Evolutionary conservation across 257 asterid genomes (phyloP).

Genomic region (Scutellaria baicalensis): DNA sequence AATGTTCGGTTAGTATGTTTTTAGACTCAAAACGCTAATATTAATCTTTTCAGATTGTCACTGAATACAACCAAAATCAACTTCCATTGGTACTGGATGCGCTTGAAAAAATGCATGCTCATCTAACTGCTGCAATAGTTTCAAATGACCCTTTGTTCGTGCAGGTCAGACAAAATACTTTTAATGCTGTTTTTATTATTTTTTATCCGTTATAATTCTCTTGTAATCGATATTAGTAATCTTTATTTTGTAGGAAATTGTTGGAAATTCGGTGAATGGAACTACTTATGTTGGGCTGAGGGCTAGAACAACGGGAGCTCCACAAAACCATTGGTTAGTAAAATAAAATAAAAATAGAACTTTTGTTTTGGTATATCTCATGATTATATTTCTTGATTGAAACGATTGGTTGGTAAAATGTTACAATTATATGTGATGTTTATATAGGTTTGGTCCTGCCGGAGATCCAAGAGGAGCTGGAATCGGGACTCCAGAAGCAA

Average conservation of each 20-base stretch:
- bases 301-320: constrained; percentile 96
- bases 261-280: constrained; percentile 91
- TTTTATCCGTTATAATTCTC: not conserved
- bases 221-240: not conserved
- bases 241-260: constrained; percentile 48
- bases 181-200: not conserved
- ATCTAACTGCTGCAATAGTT: constrained; percentile 91
- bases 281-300: constrained; percentile 85
- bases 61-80: constrained; percentile 66
- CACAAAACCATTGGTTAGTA: constrained; percentile 91
- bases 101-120: constrained; percentile 92
- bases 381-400: not conserved
- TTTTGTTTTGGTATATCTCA: not conserved
- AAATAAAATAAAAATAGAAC: not conserved
- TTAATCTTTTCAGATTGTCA: constrained; percentile 44
- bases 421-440: not conserved
- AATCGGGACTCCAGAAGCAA: constrained; percentile 90
- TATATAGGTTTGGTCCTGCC: constrained; percentile 75
- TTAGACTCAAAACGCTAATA: not conserved
- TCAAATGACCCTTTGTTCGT: constrained; percentile 77
- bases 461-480: constrained; percentile 96
- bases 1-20: not conserved
- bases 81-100: constrained; percentile 57
- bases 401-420: constrained; percentile 37
- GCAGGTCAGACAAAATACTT: constrained; percentile 40